Evolutionary conservation across 2,329 filamentous ascomycete genomes (phyloP).

Genomic region (Colletotrichum sp.): DNA sequence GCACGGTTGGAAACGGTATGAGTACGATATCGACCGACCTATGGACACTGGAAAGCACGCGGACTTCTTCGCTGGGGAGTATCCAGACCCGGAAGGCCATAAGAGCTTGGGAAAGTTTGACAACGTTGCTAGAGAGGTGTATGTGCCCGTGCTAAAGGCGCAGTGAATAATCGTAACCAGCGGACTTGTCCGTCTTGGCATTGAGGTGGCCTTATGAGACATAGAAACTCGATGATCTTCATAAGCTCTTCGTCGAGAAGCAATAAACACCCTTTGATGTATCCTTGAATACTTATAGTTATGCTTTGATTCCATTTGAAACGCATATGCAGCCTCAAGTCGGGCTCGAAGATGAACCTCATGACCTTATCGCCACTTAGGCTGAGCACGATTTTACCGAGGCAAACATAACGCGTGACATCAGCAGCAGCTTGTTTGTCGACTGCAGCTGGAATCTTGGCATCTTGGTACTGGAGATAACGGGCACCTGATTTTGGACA

Average conservation of each 20-base stretch:
- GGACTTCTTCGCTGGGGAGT: not conserved
- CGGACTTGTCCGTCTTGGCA: not conserved
- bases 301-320: not conserved
- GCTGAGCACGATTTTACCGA: not conserved
- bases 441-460: not conserved
- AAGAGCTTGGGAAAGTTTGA: not conserved
- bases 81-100: not conserved
- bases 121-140: not conserved
- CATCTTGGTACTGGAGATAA: not conserved
- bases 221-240: not conserved
- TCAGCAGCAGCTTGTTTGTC: not conserved
- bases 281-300: not conserved
- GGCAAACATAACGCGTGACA: not conserved
- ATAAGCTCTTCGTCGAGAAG: not conserved
- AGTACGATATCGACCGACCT: conserved; percentile 28
- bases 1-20: conserved; percentile 31
- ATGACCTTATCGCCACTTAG: not conserved
- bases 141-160: not conserved
- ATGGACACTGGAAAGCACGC: not conserved
- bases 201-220: not conserved
- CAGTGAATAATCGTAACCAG: not conserved
- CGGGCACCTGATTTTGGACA: not conserved
- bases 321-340: not conserved
- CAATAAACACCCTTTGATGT: not conserved
- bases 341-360: not conserved